Base-by-base conservation (phyloP, 73 alveolate species). In the Breviolum minutum region DNA sequence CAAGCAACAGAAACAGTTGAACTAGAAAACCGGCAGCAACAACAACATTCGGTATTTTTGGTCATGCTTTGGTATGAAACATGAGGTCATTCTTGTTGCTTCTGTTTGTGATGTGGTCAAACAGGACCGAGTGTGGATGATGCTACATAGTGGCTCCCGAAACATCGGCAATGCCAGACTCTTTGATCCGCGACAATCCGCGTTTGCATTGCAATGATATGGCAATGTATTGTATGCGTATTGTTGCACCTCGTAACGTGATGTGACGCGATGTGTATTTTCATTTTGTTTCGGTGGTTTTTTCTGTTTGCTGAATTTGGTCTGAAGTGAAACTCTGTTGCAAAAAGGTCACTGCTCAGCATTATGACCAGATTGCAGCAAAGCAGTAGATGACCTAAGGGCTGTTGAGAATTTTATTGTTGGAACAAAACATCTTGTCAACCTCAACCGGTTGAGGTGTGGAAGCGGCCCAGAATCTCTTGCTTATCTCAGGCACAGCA, bases 91-190 rank as follows among this genome's bases (percentile, higher is more conserved):
- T 40, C 30, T 30, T 77, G 61, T n/a, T 27, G 87, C 30, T 30
- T 22, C 24, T 22, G 87, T n/a, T 84, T 29, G 19, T 17, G 86
- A 30, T 22, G 54, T 12, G 64, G 70, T 48, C 70, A 54, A 48
- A 54, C 60, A 92, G 90, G 99, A 98, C 77, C 82, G 95, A 20
- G 96, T 98, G 19, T 98, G 99, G 99, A 94, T 98, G 99, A 93
- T 98, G 99, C 99, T 98, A 79, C 99, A 98, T 93, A 87, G 99
- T 20, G 99, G 99, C 86, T 87, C 99, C 64, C 86, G 99, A 30
- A 88, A 98, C 77, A 98, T 98, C 32, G 99, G 99, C 94, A 98
- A 98, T 60, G 94, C 77, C 26, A 19, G 82, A 48, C 17, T 19
- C 95, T 66, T 71, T 32, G 54, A 40, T 40, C 54, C 54, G 54